Base-by-base conservation (phyloP, 208 protist species). In the Endotrypanum monterogeii region DNA sequence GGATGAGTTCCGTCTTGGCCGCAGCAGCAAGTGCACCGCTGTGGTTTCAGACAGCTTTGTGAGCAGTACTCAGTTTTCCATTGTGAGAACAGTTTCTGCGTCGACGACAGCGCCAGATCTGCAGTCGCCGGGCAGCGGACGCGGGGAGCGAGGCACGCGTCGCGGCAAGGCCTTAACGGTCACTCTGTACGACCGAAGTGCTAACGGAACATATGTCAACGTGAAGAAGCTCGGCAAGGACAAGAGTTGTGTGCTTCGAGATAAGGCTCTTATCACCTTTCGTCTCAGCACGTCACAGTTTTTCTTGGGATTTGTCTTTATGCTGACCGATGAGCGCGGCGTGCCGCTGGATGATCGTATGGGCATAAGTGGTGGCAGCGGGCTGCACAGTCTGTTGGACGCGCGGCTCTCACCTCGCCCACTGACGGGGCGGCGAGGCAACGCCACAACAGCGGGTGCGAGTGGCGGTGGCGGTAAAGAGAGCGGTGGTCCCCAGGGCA, bases 141-240 rank as follows among this genome's bases (percentile, higher is more conserved):
- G 57, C 74, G 61, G 72, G 7, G 72, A 82, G 18, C 71, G 72
- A 11, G 52, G 57, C 5, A 37, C 72, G 20, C 76, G 66, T 25
- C 71, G 79, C 35, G 67, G 37, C 69, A 78, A 74, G 32, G 5
- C 66, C 25, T 85, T 82, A 56, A 77, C 79, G 14, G 75, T 92
- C 11, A 84, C 73, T 20, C 75, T 97, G 11, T 71, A 82, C 51
- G 93, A 97, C 76, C 71, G 77, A 60, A 97, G 93, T 68, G 88
- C 83, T 25, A 95, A 97, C 80, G 93, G 93, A 37, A 97, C 93
- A 30, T 95, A 92, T 69, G 93, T 97, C 12, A 96, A 97, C 74
- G 90, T 94, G 44, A 94, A 94, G 79, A 87, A 89, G 61, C 82
- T 97, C 52, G 90, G 91, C 32, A 95, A 94, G 67, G 91, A 89